Conservation (phyloP, 345 rosid genomes). For the Xanthoceras sorbifolium region DNA sequence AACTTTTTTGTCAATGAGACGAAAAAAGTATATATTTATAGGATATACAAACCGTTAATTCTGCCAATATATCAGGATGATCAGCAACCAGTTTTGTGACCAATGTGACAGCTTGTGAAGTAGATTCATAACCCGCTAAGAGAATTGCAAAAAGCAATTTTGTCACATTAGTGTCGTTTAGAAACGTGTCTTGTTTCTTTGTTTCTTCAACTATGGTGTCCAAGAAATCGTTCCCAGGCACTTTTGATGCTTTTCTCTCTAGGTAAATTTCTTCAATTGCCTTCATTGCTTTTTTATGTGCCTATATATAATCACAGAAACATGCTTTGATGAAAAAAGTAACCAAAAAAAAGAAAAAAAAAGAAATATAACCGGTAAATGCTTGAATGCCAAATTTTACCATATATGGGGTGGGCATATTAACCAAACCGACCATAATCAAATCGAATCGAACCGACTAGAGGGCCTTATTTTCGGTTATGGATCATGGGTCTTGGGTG, state of each 20-base stretch:
- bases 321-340: too few species aligned
- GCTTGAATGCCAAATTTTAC: too few species aligned
- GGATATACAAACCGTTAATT: slow-evolving; percentile 11
- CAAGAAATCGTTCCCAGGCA: slow-evolving; percentile 21
- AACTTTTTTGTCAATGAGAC: neutral
- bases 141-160: slow-evolving; percentile 20
- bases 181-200: slow-evolving; percentile 10
- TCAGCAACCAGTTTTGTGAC: slow-evolving; percentile 6
- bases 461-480: too few species aligned
- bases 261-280: slow-evolving; percentile 14
- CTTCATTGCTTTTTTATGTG: slow-evolving; percentile 13
- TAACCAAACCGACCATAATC: too few species aligned
- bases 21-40: too few species aligned
- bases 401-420: too few species aligned
- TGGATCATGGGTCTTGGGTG: too few species aligned
- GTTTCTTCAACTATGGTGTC: slow-evolving; percentile 28
- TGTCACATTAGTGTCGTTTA: slow-evolving; percentile 15
- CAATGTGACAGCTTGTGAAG: slow-evolving; percentile 15
- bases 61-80: slow-evolving; percentile 20
- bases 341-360: neutral
- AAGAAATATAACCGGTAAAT: neutral
- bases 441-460: too few species aligned
- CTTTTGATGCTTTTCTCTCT: slow-evolving; percentile 21
- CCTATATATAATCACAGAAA: slow-evolving; percentile 14
- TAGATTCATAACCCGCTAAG: slow-evolving; percentile 21